Evolutionary conservation across 1,284 basidiomycete species (phyloP), one percentile per base, ranked within the genome.

Genomic region (Pascua sp.): DNA sequence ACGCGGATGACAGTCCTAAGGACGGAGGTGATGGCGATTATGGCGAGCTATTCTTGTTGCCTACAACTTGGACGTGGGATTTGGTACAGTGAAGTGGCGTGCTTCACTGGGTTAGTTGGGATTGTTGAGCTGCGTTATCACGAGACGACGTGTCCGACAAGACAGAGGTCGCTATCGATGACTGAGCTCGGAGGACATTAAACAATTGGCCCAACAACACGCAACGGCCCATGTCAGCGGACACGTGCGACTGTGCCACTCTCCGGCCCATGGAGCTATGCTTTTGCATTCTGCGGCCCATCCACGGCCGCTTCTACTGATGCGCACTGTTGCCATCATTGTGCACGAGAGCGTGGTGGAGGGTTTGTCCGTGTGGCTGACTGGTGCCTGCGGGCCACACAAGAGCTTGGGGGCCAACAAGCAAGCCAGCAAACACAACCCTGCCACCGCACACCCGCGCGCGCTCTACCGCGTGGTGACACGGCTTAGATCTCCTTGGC

Each of bases 401-500:
- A 16, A 16, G n/a, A 44, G 42, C 18, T 44, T 15, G 7, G n/a
- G 7, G 11, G 40, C 40, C n/a, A 13, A 40, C 10, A 40, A 40
- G 39, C 9, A 40, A 13, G 39, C n/a, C n/a, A n/a, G n/a, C n/a
- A n/a, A n/a, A 42, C 40, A 42, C 12, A 12, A n/a, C 40, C n/a
- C 11, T 42, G 40, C 40, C n/a, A 12, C n/a, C n/a, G 40, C 40
- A 42, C n/a, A 37, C 50, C 43, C 32, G 15, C 36, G 37, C 50
- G 42, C 42, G 42, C 45, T 45, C 50, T 51, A 51, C 50, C 24
- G 44, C 17, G 44, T 24, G 7, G 5, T 10, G 2, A 17, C 18
- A 18, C 24, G 24, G 47, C 57, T 76, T 80, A 88, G 77, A 88
- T 85, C 56, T 82, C 81, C 79, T 87, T 87, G 74, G 73, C 78